These are phyloP conservation scores for Trichoderma hamatum DNA, from an alignment of 2,329 filamentous ascomycete genomes.

Conservation along the genomic window DNA sequence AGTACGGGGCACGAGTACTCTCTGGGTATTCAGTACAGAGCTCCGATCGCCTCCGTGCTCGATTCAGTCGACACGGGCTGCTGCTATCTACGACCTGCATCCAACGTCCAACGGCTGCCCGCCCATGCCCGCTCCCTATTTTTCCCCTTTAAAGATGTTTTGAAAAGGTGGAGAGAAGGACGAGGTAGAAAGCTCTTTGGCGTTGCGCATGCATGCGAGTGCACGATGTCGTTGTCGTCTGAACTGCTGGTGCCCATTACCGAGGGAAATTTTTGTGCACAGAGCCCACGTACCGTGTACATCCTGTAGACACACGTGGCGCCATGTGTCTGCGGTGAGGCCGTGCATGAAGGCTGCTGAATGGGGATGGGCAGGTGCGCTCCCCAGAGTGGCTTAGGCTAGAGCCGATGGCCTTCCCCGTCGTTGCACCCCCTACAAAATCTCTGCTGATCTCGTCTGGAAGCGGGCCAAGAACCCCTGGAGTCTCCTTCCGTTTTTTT, in stretches of 20 bases:
- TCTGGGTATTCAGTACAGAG: background rate
- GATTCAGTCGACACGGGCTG: background rate
- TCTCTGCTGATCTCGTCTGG: conserved; percentile 27
- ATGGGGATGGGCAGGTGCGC: conserved; percentile 23
- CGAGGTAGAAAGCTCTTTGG: background rate
- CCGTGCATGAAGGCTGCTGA: conserved; percentile 24
- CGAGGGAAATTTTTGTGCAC: background rate
- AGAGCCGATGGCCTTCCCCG: conserved; percentile 22
- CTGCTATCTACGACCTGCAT: background rate
- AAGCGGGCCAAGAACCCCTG: conserved; percentile 24
- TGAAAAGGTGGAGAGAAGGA: background rate
- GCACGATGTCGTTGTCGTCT: background rate
- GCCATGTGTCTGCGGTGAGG: conserved; percentile 24
- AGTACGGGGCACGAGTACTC: background rate
- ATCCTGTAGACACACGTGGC: conserved; percentile 9
- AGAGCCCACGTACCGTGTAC: background rate
- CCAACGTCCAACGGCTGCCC: background rate
- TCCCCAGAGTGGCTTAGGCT: conserved; percentile 24
- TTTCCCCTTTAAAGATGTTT: background rate
- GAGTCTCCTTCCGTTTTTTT: conserved; percentile 19
- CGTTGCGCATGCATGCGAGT: background rate
- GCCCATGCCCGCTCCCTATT: background rate
- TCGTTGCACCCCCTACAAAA: conserved; percentile 22
- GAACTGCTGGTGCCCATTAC: background rate
- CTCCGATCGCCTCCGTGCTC: background rate